A percentile compares a stretch with the other conserved stretches of the same genome.
These are phyloP conservation scores for Eimeria necatrix DNA, from an alignment of 169 alveolate species.

Conservation along the genomic window DNA sequence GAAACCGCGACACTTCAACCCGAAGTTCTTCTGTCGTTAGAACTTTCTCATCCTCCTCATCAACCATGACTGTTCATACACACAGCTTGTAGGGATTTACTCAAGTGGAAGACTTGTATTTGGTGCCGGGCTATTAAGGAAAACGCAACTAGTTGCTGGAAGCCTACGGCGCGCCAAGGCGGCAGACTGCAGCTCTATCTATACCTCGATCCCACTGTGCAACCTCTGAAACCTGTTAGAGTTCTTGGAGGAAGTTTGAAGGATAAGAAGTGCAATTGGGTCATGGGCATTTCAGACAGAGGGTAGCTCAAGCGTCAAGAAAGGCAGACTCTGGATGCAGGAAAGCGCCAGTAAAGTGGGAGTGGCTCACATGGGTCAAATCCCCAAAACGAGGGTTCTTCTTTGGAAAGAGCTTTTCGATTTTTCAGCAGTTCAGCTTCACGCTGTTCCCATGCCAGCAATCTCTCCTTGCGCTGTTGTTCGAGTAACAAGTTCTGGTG, in stretches of 20 bases:
- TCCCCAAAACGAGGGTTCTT: slow-evolving; percentile 73
- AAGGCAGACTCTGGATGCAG: too few species aligned
- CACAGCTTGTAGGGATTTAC: background rate
- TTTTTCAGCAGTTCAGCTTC: slow-evolving; percentile 69
- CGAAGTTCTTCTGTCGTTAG: slow-evolving; percentile 71
- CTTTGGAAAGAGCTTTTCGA: slow-evolving; percentile 70
- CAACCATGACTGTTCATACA: slow-evolving; percentile 63
- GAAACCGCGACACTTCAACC: slow-evolving; percentile 72
- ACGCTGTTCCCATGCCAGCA: slow-evolving; percentile 67
- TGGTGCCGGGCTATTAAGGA: too few species aligned
- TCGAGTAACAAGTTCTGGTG: slow-evolving; percentile 41
- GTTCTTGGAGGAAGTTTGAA: too few species aligned
- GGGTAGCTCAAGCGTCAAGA: too few species aligned
- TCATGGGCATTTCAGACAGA: too few species aligned
- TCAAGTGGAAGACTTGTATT: too few species aligned
- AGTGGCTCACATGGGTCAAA: slow-evolving; percentile 71
- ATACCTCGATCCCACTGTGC: too few species aligned
- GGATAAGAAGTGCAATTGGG: too few species aligned
- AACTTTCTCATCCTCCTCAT: slow-evolving; percentile 69
- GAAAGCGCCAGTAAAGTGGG: background rate
- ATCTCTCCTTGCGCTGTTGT: slow-evolving; percentile 55
- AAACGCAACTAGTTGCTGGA: too few species aligned
- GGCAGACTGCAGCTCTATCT: too few species aligned
- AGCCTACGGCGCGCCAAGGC: too few species aligned
- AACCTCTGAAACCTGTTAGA: too few species aligned